A percentile compares a stretch with the other conserved stretches of the same genome.
phyloP scores from a whole-genome alignment of 805 yeast genomes.

The Candida qinlingensis region DNA sequence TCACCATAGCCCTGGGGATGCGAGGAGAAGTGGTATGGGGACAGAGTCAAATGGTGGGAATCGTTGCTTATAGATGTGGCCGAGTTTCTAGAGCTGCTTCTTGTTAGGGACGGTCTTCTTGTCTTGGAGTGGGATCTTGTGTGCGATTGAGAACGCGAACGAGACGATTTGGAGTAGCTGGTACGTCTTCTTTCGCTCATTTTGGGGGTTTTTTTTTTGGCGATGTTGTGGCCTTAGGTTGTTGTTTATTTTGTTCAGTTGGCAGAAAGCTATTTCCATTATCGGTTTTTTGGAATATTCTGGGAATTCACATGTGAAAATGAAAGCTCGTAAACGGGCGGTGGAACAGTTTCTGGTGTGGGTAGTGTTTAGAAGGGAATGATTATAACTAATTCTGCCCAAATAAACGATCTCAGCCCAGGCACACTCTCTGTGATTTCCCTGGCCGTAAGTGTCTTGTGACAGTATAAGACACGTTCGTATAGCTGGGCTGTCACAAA shows the following conservation, averaged over 20 bases:
- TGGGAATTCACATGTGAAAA: constrained; percentile 1
- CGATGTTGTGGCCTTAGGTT: neutral
- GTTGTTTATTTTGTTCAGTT: neutral
- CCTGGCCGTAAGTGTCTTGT: too few species aligned
- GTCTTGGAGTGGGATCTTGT: constrained; percentile 6
- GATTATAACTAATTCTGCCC: too few species aligned
- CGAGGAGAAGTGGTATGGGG: constrained; percentile 8
- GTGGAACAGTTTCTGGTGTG: too few species aligned
- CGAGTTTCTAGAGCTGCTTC: constrained; percentile 8
- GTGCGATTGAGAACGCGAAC: constrained; percentile 17
- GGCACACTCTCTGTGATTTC: too few species aligned
- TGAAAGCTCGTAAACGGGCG: neutral
- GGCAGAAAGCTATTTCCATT: neutral
- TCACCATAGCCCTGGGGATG: constrained; percentile 4
- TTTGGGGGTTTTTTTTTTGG: neutral
- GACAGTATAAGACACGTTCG: too few species aligned
- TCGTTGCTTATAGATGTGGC: constrained; percentile 6
- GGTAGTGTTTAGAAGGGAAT: too few species aligned
- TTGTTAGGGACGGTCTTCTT: constrained; percentile 11
- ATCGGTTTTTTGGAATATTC: neutral
- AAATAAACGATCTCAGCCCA: too few species aligned
- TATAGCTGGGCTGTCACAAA: too few species aligned
- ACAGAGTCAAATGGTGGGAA: constrained; percentile 1
- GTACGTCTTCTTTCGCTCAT: constrained; percentile 5
- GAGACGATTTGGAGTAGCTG: constrained; percentile 7